Base-by-base conservation (phyloP, 2,329 filamentous ascomycete genomes). In the Tolypocladium album region DNA sequence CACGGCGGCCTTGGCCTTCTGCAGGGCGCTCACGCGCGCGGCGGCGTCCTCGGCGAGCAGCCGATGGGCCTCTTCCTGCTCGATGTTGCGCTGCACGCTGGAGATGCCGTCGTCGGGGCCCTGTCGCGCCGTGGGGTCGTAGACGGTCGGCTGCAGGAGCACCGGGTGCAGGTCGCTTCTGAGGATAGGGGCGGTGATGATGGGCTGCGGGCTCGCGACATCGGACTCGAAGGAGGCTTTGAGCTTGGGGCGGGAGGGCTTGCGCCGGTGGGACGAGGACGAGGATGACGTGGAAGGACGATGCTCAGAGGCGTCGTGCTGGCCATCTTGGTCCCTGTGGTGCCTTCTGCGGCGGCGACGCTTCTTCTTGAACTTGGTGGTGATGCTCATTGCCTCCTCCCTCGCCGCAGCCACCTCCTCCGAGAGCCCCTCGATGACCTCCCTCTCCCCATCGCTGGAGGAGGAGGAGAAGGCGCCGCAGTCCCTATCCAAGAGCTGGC, bases 1-100 rank as follows among this genome's bases (percentile, higher is more conserved):
- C 15, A 88, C 83, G 0, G 82, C 81, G 63, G 84, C 82, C 68
- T 82, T 84, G 40, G 84, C 85, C 61, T 81, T 80, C 66, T 78
- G 77, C 57, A 88, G 73, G 12, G 83, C 82, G 64, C 76, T 80
- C 5, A 76, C 75, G 60, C 84, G 78, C 59, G 81, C 79, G 11
- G 78, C 78, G 3, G 79, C 76, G 65, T 87, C 82, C 63, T 86
- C 80, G 24, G 83, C 84, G 31, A 85, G 74, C 53, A 78, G 75
- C 13, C 81, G 76, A 62, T 84, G 81, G 2, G 76, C 74, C 64
- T 81, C 78, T 66, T 87, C 83, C 61, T 80, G 78, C 64, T 81
- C 77, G 50, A 84, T 73, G 66, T 84, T 80, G 64, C 83, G 81
- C 69, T 85, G 83, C 38, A 85, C 79, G 2, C 82, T 76, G 17